phyloP scores from a whole-genome alignment of 305 asterid species.

The Solanum hybrid region DNA sequence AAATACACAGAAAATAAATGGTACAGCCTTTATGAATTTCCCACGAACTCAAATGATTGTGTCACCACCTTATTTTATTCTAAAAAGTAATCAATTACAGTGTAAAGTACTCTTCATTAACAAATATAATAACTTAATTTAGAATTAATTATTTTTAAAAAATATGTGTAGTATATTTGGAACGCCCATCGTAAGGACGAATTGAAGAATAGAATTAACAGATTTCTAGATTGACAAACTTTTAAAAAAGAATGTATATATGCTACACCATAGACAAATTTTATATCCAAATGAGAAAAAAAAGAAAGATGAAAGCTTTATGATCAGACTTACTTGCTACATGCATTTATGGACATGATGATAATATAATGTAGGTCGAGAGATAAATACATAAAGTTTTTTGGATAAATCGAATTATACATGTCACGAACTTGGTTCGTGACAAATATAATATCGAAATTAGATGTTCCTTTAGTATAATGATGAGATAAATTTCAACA shows the following conservation, averaged over 20 bases:
- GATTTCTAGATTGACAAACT: neutral
- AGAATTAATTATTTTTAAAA: neutral
- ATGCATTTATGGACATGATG: neutral
- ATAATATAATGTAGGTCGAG: neutral
- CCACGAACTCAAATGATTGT: constrained; percentile 3
- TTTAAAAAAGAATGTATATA: neutral
- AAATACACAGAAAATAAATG: neutral
- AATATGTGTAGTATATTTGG: neutral
- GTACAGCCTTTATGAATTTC: neutral
- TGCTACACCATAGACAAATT: too few relatives aligned
- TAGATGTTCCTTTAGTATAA: neutral
- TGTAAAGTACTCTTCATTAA: neutral
- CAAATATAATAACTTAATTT: neutral
- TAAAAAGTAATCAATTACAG: neutral
- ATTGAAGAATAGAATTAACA: too few relatives aligned
- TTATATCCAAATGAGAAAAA: neutral
- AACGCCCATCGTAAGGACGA: neutral
- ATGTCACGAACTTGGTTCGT: neutral
- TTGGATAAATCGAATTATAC: neutral
- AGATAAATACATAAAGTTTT: neutral
- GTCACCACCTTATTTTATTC: neutral
- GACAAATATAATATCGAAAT: neutral
- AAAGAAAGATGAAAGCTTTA: neutral
- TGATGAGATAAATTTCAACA: neutral
- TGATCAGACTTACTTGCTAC: neutral